A percentile compares a stretch with the other conserved stretches of the same genome.
Conservation (phyloP, 2,329 filamentous ascomycete species). For the Macroventuria anomochaeta region DNA sequence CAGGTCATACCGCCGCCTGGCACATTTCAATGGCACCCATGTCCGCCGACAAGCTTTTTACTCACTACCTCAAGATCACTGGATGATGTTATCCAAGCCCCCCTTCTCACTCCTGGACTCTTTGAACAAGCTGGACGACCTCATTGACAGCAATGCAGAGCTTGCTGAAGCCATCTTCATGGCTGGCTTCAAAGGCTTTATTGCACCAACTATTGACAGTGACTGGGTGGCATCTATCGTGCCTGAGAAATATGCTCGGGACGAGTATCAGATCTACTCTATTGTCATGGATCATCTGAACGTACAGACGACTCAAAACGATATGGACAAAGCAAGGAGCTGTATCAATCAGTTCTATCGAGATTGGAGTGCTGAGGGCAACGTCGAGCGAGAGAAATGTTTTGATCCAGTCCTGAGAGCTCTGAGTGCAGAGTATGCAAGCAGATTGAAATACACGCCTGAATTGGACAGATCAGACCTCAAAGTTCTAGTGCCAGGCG, state of each 20-base stretch:
- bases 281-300: conserved; percentile 69
- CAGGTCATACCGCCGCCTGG: conserved; percentile 83
- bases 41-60: conserved; percentile 92
- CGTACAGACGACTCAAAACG: conserved; percentile 71
- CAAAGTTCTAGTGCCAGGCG: conserved; percentile 83
- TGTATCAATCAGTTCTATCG: conserved; percentile 93
- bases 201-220: conserved; percentile 41
- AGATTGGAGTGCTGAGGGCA: conserved; percentile 87
- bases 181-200: conserved; percentile 44
- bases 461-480: conserved; percentile 51
- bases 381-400: conserved; percentile 74
- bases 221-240: conserved; percentile 44
- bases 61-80: conserved; percentile 81
- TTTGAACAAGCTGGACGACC: conserved; percentile 79
- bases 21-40: conserved; percentile 91
- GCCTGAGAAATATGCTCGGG: conserved; percentile 34
- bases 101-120: conserved; percentile 85
- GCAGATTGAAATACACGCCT: conserved; percentile 5
- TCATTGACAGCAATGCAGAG: conserved; percentile 86
- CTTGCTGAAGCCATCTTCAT: conserved; percentile 79
- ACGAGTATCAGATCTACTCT: conserved; percentile 44
- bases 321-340: conserved; percentile 90
- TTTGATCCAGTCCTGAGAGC: conserved; percentile 76
- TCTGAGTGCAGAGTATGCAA: conserved; percentile 60
- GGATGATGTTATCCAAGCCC: conserved; percentile 78